Evolutionary conservation across 2,329 filamentous ascomycete genomes (phyloP), one percentile per base, ranked within the genome.

Genomic region (Hypoxylon sp.): DNA sequence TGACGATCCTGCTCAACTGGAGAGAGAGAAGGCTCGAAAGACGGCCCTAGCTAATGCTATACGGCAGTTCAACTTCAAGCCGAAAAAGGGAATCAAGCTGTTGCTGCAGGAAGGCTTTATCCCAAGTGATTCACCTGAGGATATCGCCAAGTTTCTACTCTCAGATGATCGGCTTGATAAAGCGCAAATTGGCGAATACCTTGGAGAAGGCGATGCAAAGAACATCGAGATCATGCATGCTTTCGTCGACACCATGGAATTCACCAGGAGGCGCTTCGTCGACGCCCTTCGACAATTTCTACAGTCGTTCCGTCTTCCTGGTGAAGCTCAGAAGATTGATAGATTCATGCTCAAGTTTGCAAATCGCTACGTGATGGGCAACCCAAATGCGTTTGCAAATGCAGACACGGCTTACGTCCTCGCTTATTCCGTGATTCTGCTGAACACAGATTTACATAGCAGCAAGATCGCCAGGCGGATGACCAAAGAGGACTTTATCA

Each of bases 281-380:
- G 94, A 97, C 74, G 89, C 95, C 11, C 78, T 99, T 21, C 87
- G 95, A 31, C 88, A 92, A 56, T 99, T 99, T 69, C 79, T 99
- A 10, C 95, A 99, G 73, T 90, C 92, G 23, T 99, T 99, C 80
- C 89, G 95, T 62, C 80, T 99, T 11, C 95, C 95, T 0, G 95
- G 95, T 59, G 95, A 99, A 75, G 93, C 93, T 0, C 95, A 99
- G 73, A 99, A 99, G 79, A 99, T 99, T 66, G 95, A 99, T 85
- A 91, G 95, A 43, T 96, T 98, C 77, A 98, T 99, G 95, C 80
- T 99, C 65, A 99, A 99, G 74, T 99, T 98, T 76, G 95, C 95
- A 8, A 94, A 98, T 74, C 88, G 94, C 58, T 99, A 99, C 73
- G 90, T 96, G 48, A 89, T 88, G 58, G 93, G 93, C 24, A 99